phyloP scores from a whole-genome alignment of 2,329 filamentous ascomycete genomes.

The Chaetomiaceae sp. region DNA sequence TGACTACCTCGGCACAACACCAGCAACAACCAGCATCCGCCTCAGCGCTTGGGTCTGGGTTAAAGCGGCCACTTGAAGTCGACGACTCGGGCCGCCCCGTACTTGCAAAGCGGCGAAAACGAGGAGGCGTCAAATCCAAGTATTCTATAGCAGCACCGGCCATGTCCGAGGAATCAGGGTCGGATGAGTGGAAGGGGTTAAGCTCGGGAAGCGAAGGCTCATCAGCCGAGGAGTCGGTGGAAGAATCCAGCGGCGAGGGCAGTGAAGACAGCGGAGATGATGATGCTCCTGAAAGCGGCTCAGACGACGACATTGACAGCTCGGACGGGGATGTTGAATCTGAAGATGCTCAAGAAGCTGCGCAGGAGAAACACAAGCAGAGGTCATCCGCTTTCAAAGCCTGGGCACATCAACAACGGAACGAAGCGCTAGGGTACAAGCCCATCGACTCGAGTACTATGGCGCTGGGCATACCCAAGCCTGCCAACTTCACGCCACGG shows the following conservation, averaged over 20 bases:
- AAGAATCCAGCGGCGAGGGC: slow-evolving; percentile 30
- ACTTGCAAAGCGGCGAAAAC: slow-evolving; percentile 75
- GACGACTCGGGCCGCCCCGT: slow-evolving; percentile 76
- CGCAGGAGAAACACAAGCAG: slow-evolving; percentile 34
- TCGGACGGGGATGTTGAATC: slow-evolving; percentile 23
- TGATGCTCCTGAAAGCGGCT: slow-evolving; percentile 13
- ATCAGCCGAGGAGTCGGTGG: slow-evolving; percentile 22
- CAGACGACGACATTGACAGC: slow-evolving; percentile 12
- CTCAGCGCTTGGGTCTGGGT: slow-evolving; percentile 60
- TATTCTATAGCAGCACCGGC: slow-evolving; percentile 43
- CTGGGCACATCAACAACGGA: slow-evolving; percentile 82
- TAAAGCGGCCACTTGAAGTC: slow-evolving; percentile 81
- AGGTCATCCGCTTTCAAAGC: slow-evolving; percentile 75
- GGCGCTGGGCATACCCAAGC: slow-evolving; percentile 50
- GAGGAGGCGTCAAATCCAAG: slow-evolving; percentile 57
- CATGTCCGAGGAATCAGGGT: slow-evolving; percentile 38
- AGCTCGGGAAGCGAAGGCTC: slow-evolving; percentile 43
- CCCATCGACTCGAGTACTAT: slow-evolving; percentile 42
- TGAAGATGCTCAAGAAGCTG: slow-evolving; percentile 33
- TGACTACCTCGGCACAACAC: background rate
- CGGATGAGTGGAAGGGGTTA: slow-evolving; percentile 60
- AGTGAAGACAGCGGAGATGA: slow-evolving; percentile 34
- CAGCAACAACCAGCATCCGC: slow-evolving; percentile 4
- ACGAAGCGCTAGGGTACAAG: slow-evolving; percentile 69
- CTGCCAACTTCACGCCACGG: slow-evolving; percentile 61